Evolutionary conservation across 2,329 filamentous ascomycete species (phyloP).

Genomic region (Fusarium redolens): DNA sequence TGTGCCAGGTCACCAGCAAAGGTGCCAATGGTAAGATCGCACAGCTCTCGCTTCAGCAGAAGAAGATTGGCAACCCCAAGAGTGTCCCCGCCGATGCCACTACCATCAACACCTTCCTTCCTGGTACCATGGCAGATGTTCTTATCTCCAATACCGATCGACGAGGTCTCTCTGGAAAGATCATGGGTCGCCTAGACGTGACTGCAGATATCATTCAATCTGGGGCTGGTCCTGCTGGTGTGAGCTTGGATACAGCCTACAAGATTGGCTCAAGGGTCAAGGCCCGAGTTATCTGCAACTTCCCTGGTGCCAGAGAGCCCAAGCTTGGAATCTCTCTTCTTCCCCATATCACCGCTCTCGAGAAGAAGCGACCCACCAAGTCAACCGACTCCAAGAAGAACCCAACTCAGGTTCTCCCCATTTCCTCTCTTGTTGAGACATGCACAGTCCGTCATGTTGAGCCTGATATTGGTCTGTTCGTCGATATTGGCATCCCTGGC

Average conservation of each 20-base stretch:
- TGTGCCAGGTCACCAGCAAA: conserved; percentile 83
- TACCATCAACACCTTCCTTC: conserved; percentile 89
- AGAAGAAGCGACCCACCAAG: conserved; percentile 54
- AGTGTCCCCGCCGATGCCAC: conserved; percentile 79
- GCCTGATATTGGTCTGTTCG: conserved; percentile 82
- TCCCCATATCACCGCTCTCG: conserved; percentile 80
- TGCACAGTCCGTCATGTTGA: conserved; percentile 86
- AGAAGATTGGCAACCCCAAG: conserved; percentile 74
- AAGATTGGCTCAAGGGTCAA: conserved; percentile 87
- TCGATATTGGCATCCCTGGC: conserved; percentile 72
- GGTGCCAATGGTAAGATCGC: conserved; percentile 83
- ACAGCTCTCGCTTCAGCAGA: conserved; percentile 82
- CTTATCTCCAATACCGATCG: conserved; percentile 80
- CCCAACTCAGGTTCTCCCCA: conserved; percentile 70
- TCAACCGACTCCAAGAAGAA: conserved; percentile 53
- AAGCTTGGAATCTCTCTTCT: conserved; percentile 91
- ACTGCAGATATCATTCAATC: conserved; percentile 94
- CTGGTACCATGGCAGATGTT: conserved; percentile 89
- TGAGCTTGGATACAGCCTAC: conserved; percentile 80
- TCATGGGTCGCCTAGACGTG: conserved; percentile 90
- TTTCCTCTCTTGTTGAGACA: conserved; percentile 81
- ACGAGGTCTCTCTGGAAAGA: conserved; percentile 85
- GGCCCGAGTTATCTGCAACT: conserved; percentile 88
- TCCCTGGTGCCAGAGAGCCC: conserved; percentile 79
- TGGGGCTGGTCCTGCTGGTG: conserved; percentile 75